A percentile compares a stretch with the other conserved stretches of the same genome.
Conservation (phyloP, 2,329 filamentous ascomycete genomes). For the Macrophomina phaseolina region DNA sequence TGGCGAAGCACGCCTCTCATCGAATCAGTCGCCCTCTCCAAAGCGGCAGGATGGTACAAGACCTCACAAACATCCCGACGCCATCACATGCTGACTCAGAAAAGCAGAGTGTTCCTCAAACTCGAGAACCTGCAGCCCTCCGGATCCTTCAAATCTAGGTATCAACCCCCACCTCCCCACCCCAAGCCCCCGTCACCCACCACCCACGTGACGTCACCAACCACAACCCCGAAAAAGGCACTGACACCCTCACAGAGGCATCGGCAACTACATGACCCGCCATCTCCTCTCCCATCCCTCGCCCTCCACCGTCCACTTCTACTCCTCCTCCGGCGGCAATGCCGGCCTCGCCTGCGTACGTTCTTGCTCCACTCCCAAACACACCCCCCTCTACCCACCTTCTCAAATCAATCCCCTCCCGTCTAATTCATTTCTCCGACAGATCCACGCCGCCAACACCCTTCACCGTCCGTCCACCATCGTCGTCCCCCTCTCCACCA, state of each 20-base stretch:
- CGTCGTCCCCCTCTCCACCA: conserved; percentile 71
- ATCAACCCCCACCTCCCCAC: background rate
- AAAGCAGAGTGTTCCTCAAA: conserved; percentile 79
- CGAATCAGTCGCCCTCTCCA: conserved; percentile 69
- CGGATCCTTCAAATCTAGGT: conserved; percentile 79
- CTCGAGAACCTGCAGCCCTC: conserved; percentile 84
- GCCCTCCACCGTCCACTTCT: conserved; percentile 66
- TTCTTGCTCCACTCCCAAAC: background rate
- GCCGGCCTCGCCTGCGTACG: conserved; percentile 78
- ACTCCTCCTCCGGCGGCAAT: conserved; percentile 81
- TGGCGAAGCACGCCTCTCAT: conserved; percentile 77
- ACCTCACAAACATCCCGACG: background rate
- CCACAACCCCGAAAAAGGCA: background rate
- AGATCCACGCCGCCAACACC: conserved; percentile 64
- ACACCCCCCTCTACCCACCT: background rate
- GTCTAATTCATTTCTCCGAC: too few species aligned
- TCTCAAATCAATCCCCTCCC: background rate
- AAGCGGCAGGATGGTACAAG: conserved; percentile 72
- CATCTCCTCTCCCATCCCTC: conserved; percentile 46
- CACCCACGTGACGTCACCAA: background rate
- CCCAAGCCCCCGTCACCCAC: background rate
- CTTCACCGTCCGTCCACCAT: conserved; percentile 73
- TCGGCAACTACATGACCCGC: conserved; percentile 72
- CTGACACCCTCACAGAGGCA: conserved; percentile 51
- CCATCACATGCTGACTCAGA: background rate